Percentiles rank a stretch among this genome's conserved stretches.
Conservation (phyloP, 129 eudicot species). For the Artemisia tridentata region DNA sequence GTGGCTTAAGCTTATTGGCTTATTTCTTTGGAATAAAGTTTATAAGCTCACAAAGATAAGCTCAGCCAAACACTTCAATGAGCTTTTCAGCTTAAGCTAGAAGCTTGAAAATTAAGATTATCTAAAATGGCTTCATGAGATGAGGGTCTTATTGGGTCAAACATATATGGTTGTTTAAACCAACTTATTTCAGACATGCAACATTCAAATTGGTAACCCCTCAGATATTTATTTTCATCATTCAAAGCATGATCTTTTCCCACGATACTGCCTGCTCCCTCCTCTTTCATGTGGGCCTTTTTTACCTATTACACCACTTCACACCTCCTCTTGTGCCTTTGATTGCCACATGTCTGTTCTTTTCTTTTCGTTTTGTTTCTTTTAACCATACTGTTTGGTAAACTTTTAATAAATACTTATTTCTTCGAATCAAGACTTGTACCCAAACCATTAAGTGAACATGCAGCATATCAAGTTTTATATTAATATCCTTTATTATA, state of each 20-base stretch:
- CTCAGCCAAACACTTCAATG: not conserved
- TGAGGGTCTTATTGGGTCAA: constrained; percentile 2
- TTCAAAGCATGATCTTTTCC: not conserved
- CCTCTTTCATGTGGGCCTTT: not conserved
- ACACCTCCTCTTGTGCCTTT: constrained; percentile 2
- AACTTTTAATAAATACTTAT: not conserved
- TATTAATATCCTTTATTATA: not conserved
- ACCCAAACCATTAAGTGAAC: constrained; percentile 10
- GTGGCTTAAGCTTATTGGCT: too few relatives aligned
- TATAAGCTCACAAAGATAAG: too few relatives aligned
- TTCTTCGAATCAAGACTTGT: not conserved
- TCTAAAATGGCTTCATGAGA: constrained; percentile 2
- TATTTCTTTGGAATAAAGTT: too few relatives aligned
- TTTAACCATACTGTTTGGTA: not conserved
- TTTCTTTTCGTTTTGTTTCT: not conserved
- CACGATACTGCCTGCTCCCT: not conserved
- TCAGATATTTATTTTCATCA: not conserved
- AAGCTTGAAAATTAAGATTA: not conserved
- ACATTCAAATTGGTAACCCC: not conserved
- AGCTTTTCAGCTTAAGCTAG: not conserved
- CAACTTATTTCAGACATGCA: constrained; percentile 1
- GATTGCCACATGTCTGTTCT: not conserved
- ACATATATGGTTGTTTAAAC: not conserved
- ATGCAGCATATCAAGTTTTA: not conserved
- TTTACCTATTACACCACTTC: not conserved